Evolutionary conservation across 2,329 filamentous ascomycete species (phyloP).

Genomic region (Ceratocystis harringtonii): DNA sequence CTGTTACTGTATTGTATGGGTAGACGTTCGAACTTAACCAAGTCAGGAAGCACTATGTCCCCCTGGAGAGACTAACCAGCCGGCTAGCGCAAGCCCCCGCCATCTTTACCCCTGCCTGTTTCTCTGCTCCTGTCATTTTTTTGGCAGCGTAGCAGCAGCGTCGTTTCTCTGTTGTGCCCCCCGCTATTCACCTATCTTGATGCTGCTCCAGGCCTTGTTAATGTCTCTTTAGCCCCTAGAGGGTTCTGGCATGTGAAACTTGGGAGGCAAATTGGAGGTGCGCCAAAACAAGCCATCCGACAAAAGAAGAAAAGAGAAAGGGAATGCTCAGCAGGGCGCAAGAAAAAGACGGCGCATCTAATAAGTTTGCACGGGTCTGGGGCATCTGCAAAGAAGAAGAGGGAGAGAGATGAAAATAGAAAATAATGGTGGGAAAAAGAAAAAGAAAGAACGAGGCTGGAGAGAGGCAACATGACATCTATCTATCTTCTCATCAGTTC

Average conservation of each 20-base stretch:
- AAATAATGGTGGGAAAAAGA: neutral
- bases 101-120: neutral
- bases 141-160: neutral
- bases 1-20: neutral
- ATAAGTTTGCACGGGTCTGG: too few species aligned
- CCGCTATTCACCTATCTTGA: too few species aligned
- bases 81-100: neutral
- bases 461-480: neutral
- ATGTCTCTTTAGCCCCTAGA: neutral
- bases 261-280: constrained; percentile 2
- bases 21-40: neutral
- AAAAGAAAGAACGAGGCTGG: neutral
- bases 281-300: neutral
- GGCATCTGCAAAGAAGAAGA: too few species aligned
- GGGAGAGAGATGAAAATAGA: neutral
- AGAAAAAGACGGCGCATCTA: too few species aligned
- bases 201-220: too few species aligned
- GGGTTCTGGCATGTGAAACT: constrained; percentile 1
- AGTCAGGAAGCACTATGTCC: neutral
- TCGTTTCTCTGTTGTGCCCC: neutral
- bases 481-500: neutral
- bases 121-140: neutral
- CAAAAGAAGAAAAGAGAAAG: neutral
- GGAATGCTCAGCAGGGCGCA: neutral
- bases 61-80: neutral